Evolutionary conservation across 139 green algal genomes (phyloP).

Genomic region (Chloropicon primus): DNA sequence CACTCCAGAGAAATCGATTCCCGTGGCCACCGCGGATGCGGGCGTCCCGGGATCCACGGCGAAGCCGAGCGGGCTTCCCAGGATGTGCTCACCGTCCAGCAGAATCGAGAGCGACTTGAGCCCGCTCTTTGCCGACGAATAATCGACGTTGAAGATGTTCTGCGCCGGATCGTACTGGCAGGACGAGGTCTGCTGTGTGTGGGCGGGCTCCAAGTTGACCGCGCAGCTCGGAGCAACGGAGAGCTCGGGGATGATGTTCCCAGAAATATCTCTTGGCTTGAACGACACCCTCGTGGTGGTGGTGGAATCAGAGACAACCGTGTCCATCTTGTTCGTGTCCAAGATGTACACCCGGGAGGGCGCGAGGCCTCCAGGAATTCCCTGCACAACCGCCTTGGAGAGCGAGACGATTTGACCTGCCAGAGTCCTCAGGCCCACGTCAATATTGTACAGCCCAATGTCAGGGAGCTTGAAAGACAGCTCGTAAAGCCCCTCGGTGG

Average conservation of each 20-base stretch:
- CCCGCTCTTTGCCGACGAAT: background rate
- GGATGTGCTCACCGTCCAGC: background rate
- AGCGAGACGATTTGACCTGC: background rate
- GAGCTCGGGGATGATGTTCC: background rate
- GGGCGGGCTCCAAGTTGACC: background rate
- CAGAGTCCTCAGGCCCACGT: background rate
- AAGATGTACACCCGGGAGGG: background rate
- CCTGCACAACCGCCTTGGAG: background rate
- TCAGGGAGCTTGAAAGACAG: background rate
- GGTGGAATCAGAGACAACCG: background rate
- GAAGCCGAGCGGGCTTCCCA: background rate
- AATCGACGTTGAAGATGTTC: background rate
- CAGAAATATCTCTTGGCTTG: background rate
- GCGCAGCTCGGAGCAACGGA: background rate
- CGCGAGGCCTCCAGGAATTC: background rate
- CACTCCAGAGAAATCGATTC: background rate
- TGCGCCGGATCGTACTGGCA: background rate
- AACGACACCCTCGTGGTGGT: background rate
- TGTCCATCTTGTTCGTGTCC: background rate
- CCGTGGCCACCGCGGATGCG: background rate
- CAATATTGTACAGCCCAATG: background rate
- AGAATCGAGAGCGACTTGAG: background rate
- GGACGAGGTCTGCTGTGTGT: background rate
- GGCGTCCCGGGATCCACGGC: background rate
- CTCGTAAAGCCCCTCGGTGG: background rate